phyloP scores from a whole-genome alignment of 75 land plant genomes.

The Cupressus sempervirens region DNA sequence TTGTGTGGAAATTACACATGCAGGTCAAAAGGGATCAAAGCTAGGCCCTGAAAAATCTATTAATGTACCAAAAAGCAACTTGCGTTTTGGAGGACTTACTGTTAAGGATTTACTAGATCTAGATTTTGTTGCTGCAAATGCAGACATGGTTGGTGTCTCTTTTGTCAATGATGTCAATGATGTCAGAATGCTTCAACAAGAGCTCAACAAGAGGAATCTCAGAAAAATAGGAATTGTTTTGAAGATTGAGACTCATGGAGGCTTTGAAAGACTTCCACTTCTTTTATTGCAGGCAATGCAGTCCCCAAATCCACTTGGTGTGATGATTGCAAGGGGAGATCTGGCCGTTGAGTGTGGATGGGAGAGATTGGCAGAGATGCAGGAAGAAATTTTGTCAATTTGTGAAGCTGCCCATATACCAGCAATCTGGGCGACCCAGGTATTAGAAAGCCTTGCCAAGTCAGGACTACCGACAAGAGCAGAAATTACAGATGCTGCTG shows the following conservation, averaged over 20 bases:
- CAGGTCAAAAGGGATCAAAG: constrained; percentile 46
- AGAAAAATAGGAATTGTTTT: constrained; percentile 42
- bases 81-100: constrained; percentile 50
- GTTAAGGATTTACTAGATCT: constrained; percentile 57
- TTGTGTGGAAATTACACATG: constrained; percentile 43
- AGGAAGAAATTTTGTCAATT: constrained; percentile 52
- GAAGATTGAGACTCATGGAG: constrained; percentile 59
- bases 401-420: constrained; percentile 62
- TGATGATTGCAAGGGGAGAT: constrained; percentile 76
- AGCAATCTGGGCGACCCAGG: constrained; percentile 69
- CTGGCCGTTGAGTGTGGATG: constrained; percentile 75
- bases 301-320: constrained; percentile 48
- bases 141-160: constrained; percentile 63
- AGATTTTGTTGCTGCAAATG: constrained; percentile 55
- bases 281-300: constrained; percentile 59
- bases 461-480: constrained; percentile 60
- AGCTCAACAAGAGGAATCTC: constrained; percentile 35
- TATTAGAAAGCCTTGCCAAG: constrained; percentile 53
- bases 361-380: constrained; percentile 53
- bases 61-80: constrained; percentile 47
- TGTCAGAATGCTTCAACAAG: constrained; percentile 34
- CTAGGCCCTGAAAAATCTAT: constrained; percentile 58
- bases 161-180: constrained; percentile 48
- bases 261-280: constrained; percentile 42
- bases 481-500: constrained; percentile 63